phyloP scores from a whole-genome alignment of 2,329 filamentous ascomycete species.

The Colletotrichum chrysophilum region DNA sequence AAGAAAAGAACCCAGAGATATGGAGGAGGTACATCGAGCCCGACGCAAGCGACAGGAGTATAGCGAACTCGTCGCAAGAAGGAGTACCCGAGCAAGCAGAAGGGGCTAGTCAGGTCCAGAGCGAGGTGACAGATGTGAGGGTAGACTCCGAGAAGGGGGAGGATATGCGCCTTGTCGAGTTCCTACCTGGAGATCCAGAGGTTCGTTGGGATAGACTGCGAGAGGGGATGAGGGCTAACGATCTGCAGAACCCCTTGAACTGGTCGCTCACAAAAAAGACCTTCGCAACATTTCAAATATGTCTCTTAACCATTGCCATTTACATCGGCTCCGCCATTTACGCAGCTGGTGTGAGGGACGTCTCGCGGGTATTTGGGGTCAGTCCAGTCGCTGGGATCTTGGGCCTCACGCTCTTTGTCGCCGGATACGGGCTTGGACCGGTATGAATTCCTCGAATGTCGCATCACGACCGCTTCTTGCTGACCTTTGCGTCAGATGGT shows the following conservation, averaged over 20 bases:
- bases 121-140: neutral
- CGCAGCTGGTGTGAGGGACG: neutral
- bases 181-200: constrained; percentile 6
- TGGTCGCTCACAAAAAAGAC: neutral
- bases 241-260: neutral
- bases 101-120: neutral
- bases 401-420: constrained; percentile 11
- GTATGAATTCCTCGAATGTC: neutral
- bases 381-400: neutral
- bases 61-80: neutral
- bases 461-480: neutral
- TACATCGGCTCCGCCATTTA: constrained; percentile 19
- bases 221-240: neutral
- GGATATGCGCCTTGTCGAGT: neutral
- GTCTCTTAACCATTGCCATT: neutral
- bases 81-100: neutral
- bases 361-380: constrained; percentile 1
- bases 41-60: neutral
- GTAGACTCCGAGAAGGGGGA: neutral
- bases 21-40: neutral
- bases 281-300: constrained; percentile 2
- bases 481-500: neutral
- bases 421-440: constrained; percentile 10
- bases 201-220: neutral
- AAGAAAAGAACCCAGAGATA: neutral